Percentiles rank a stretch among this genome's conserved stretches.
Conservation (phyloP, 257 asterid genomes). For the Plectranthus barbatus region DNA sequence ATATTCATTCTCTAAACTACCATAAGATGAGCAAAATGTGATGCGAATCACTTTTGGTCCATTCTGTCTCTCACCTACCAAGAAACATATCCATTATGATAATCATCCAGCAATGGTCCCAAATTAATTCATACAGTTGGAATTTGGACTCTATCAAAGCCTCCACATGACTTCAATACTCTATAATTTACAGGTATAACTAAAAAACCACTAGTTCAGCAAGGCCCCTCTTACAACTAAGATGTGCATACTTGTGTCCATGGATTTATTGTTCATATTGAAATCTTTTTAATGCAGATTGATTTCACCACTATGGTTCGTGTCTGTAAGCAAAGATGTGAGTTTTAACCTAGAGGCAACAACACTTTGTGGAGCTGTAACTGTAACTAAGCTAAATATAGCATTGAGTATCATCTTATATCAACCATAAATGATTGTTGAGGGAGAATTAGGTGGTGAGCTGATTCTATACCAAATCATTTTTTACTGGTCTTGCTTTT, state of each 20-base stretch:
- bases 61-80: constrained; percentile 38
- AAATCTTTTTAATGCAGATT: constrained; percentile 7
- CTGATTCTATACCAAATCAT: neutral
- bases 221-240: constrained; percentile 28
- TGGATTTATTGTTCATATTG: neutral
- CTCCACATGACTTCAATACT: constrained; percentile 18
- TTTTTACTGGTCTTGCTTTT: neutral
- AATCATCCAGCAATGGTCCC: constrained; percentile 18
- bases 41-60: constrained; percentile 30
- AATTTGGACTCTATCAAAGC: constrained; percentile 30
- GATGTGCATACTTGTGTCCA: constrained; percentile 6
- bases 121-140: constrained; percentile 28
- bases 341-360: neutral
- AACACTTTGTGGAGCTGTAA: no score
- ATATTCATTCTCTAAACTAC: constrained; percentile 1
- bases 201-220: constrained; percentile 8
- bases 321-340: neutral
- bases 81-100: constrained; percentile 30
- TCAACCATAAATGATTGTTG: neutral
- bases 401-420: neutral
- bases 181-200: constrained; percentile 5
- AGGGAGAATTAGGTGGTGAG: constrained; percentile 10
- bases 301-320: constrained; percentile 9
- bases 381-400: constrained; percentile 1
- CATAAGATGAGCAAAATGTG: constrained; percentile 20